Evolutionary conservation across 768 basidiomycete species (phyloP), one percentile per base, ranked within the genome.

Genomic region (Cubamyces lactineus): DNA sequence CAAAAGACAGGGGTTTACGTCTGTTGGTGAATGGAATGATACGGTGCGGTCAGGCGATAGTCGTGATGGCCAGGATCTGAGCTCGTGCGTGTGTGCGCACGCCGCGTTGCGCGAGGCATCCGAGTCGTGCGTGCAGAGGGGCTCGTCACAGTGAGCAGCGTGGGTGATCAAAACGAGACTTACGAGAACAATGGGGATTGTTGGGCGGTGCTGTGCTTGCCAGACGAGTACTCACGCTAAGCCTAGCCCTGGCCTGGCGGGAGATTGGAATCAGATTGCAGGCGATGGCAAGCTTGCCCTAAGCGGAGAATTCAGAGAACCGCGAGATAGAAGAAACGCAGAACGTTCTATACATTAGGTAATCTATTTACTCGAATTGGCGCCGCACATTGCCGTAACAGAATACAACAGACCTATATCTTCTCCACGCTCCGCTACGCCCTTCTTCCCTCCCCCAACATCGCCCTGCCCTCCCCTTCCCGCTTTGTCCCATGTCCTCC

Each of bases 391-490:
- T 69, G 66, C 66, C 68, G 66, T 65, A 68, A 68, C 67, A 66
- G 66, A 69, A 63, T 66, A 71, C 69, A 71, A 70, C 66, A 67
- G 67, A 68, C 62, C 57, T 70, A 71, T 71, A 69, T 67, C 67
- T 58, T 67, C 66, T 66, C 69, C 68, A 67, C 68, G 68, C 68
- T 65, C 68, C 63, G 63, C 57, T 60, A 59, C 61, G 54, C 51
- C 54, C 48, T 49, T 59, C 66, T 66, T 60, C 61, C 62, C 59
- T 62, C 59, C 61, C 66, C 64, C 70, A 63, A 65, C 54, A 53
- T 34, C 34, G 34, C 34, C 60, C 59, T 57, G 46, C 57, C 50
- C 41, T 45, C 55, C 62, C 49, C 50, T 30, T 49, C 62, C 45
- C 60, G 40, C 60, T 63, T 62, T 67, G 49, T 65, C 57, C 41